Base-by-base conservation (phyloP, 441 rosid species). In the Mallotus japonicus region DNA sequence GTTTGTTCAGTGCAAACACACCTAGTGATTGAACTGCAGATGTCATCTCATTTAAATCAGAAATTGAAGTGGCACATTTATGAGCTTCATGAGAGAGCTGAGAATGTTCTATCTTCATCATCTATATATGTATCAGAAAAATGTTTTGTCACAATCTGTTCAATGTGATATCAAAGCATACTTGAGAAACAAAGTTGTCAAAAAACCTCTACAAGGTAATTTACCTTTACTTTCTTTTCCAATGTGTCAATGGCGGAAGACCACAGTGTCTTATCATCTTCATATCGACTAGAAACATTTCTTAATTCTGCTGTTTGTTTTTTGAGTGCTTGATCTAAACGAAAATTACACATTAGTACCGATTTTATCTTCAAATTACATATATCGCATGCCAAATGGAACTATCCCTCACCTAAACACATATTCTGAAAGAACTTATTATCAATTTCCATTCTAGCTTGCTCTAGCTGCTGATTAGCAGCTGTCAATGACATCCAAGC, bases 401-500 rank as follows among this genome's bases (percentile, higher is more conserved):
- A 44, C 11, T 44, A 44, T 1, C 9, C 49, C 49, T 79, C 84
- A 90, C 94, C 96, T 84, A 92, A 85, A 49, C 84, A 83, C 75
- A 86, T 83, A 72, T 87, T 83, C 76, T 84, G 79, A 28, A 73
- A 90, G 82, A 78, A 83, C 81, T 76, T 86, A 62, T 79, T 87
- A 78, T 92, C 94, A 8, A 92, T 90, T 69, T 90, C 96, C 95
- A 88, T 88, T 76, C 82, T 84, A 73, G 86, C 85, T 82, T 87
- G 85, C 86, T 86, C 91, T 75, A 89, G 83, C 75, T 86, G 89
- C 83, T 89, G 88, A 82, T 84, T 91, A 59, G 92, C 83, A 34
- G 90, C 76, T 69, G 90, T 80, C 67, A 92, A 77, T 73, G 96
- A 90, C 96, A 90, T 92, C 97, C 97, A 92, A 5, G 97, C 96